Evolutionary conservation across 768 basidiomycete species (phyloP).

Genomic region (Wakefieldia striispora): DNA sequence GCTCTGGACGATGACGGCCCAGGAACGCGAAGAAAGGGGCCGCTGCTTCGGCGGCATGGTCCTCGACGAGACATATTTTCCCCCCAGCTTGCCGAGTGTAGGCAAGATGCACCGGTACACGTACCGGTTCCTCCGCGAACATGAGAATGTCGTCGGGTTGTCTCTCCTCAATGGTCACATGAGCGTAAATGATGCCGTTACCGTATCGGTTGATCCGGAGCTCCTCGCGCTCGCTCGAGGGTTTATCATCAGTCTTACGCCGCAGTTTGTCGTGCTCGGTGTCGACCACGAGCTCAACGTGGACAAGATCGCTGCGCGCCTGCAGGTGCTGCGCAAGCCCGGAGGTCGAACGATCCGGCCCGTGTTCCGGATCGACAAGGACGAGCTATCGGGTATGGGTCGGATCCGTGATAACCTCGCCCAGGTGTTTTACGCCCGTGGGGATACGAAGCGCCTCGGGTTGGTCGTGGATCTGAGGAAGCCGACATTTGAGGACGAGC

Average conservation of each 20-base stretch:
- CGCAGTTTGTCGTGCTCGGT: slow-evolving; percentile 66
- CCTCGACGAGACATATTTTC: slow-evolving; percentile 46
- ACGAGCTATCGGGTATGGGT: slow-evolving; percentile 88
- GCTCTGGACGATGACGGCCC: slow-evolving; percentile 87
- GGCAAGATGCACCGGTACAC: slow-evolving; percentile 75
- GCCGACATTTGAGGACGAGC: slow-evolving; percentile 57
- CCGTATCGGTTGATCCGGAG: slow-evolving; percentile 82
- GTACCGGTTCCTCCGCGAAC: slow-evolving; percentile 62
- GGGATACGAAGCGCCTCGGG: slow-evolving; percentile 62
- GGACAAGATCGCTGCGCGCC: slow-evolving; percentile 43
- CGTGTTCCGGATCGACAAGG: slow-evolving; percentile 88
- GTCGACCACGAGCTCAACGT: slow-evolving; percentile 76
- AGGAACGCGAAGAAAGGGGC: slow-evolving; percentile 75
- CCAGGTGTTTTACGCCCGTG: slow-evolving; percentile 78
- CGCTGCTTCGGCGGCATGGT: slow-evolving; percentile 85
- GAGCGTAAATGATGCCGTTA: slow-evolving; percentile 76
- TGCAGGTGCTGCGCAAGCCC: slow-evolving; percentile 23
- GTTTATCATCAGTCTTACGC: slow-evolving; percentile 71
- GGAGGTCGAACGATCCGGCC: slow-evolving; percentile 7
- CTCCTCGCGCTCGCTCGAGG: slow-evolving; percentile 84
- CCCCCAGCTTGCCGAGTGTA: slow-evolving; percentile 21
- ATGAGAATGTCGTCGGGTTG: slow-evolving; percentile 7
- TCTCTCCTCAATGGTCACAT: slow-evolving; percentile 76
- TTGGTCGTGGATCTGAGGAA: slow-evolving; percentile 79
- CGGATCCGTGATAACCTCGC: slow-evolving; percentile 90